Conservation (phyloP, 2,329 filamentous ascomycete species). For the Trichothecium sympodiale region DNA sequence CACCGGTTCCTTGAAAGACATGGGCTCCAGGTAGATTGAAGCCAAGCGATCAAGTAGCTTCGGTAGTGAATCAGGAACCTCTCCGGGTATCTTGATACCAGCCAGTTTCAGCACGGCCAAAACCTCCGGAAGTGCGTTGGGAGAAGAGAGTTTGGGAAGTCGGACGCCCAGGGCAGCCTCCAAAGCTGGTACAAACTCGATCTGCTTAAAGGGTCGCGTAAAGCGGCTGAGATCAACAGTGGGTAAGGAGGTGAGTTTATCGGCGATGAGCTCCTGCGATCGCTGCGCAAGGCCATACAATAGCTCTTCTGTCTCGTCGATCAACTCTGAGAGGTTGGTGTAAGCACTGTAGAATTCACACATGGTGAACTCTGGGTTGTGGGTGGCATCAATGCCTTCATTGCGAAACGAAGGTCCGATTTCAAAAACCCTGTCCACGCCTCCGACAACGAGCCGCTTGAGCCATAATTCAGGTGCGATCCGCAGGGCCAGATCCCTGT, state of each 20-base stretch:
- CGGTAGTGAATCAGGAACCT: constrained; percentile 46
- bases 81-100: constrained; percentile 53
- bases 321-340: constrained; percentile 63
- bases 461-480: constrained; percentile 94
- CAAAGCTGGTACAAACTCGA: constrained; percentile 76
- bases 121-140: constrained; percentile 48
- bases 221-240: constrained; percentile 37
- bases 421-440: constrained; percentile 82
- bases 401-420: constrained; percentile 90
- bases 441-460: constrained; percentile 82
- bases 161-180: constrained; percentile 54
- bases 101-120: constrained; percentile 42
- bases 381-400: constrained; percentile 80
- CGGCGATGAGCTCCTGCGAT: constrained; percentile 33
- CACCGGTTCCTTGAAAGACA: constrained; percentile 55
- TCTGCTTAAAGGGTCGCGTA: constrained; percentile 46
- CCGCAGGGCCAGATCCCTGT: constrained; percentile 62
- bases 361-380: constrained; percentile 95
- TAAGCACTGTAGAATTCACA: constrained; percentile 95
- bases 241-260: constrained; percentile 33
- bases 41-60: constrained; percentile 74
- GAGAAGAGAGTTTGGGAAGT: constrained; percentile 50
- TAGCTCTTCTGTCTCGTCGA: constrained; percentile 63
- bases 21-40: constrained; percentile 64
- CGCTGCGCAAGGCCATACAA: constrained; percentile 47